Evolutionary conservation across 768 basidiomycete genomes (phyloP), one percentile per base, ranked within the genome.

Genomic region (Tylopilus sp.): DNA sequence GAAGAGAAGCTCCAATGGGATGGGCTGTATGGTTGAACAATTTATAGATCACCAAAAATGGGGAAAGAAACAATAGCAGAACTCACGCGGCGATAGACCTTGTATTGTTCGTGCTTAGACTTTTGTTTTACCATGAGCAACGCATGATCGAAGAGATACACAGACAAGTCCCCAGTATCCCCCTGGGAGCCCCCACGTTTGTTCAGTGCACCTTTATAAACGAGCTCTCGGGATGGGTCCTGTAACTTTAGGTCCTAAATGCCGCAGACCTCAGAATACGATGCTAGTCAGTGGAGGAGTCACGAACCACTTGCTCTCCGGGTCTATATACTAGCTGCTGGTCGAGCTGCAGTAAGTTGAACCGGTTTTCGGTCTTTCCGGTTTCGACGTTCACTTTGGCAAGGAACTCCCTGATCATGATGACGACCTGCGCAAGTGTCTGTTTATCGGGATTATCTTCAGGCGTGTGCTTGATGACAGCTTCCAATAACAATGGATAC

Each of bases 141-240:
- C 1, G 94, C 94, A 69, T 99, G 97, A 67, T 99, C 97, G 65
- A 99, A 97, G 62, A 99, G 71, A 74, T 95, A 98, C 6, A 95
- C 90, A 60, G 91, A 81, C 44, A 98, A 75, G 66, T 98, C 95
- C 15, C 92, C 93, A 61, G 85, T 92, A 54, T 88, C 87, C 53
- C 79, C 78, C 61, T 84, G 79, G 6, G 74, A 73, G 3, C 82
- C 82, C 1, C 85, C 83, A 8, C 94, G 83, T 64, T 93, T 91
- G 66, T 91, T 97, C 58, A 98, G 74, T 23, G 82, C 71, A 20
- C 94, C 94, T 70, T 94, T 98, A 72, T 88, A 89, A 23, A 98
- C 80, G 62, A 98, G 79, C 73, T 98, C 88, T 13, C 97, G 83
- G 6, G 83, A 85, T 62, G 95, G 90, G 59, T 98, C 94, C 47